These are phyloP conservation scores for Abelmoschus esculentus DNA, from an alignment of 345 rosid species.

Conservation along the genomic window DNA sequence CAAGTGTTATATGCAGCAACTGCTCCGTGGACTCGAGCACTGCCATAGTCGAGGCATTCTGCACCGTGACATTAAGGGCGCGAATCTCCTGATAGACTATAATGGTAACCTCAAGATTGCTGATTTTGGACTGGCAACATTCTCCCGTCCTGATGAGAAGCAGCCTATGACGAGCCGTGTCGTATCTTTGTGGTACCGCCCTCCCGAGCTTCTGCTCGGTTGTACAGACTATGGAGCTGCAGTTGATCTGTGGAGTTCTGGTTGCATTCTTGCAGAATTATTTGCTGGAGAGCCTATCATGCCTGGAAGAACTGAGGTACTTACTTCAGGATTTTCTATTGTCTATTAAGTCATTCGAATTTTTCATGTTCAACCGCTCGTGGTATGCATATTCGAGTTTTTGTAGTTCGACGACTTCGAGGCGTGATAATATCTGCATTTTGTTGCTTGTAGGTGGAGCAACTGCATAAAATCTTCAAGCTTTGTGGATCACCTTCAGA, in stretches of 20 bases:
- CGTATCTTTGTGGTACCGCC: constrained; percentile 63
- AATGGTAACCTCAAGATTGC: constrained; percentile 54
- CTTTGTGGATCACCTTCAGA: constrained; percentile 72
- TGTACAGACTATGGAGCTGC: constrained; percentile 50
- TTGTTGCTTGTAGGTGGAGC: constrained; percentile 34
- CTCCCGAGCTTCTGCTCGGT: constrained; percentile 64
- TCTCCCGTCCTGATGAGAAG: constrained; percentile 24
- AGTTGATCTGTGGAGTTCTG: constrained; percentile 61
- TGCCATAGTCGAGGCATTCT: constrained; percentile 56
- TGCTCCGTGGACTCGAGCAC: constrained; percentile 50
- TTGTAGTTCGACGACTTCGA: background rate
- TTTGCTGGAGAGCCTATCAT: constrained; percentile 57
- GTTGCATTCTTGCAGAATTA: constrained; percentile 61
- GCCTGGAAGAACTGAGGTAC: constrained; percentile 67
- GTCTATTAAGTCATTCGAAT: too few relatives aligned
- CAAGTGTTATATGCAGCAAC: constrained; percentile 61
- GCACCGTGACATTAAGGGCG: constrained; percentile 66
- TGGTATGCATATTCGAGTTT: background rate
- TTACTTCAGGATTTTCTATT: background rate
- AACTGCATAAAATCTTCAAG: constrained; percentile 61
- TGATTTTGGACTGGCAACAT: constrained; percentile 59
- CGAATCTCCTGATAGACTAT: constrained; percentile 49
- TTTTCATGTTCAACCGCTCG: too few relatives aligned
- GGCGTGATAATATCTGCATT: background rate
- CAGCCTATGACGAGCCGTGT: constrained; percentile 65